Percentiles rank a stretch among this genome's conserved stretches.
Conservation (phyloP, 768 basidiomycete genomes). For the Collybia sordida region DNA sequence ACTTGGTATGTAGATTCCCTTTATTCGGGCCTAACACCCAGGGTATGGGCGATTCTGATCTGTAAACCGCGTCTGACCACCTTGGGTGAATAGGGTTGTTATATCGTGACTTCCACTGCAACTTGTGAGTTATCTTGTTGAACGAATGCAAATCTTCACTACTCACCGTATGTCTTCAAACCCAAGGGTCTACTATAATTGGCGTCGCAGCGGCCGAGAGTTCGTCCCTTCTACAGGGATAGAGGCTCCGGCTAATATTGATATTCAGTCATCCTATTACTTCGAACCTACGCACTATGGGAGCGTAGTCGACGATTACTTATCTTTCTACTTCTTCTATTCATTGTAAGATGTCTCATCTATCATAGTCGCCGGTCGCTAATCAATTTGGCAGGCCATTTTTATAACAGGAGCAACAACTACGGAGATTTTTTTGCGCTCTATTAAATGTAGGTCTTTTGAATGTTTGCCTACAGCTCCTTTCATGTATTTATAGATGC, state of each 20-base stretch:
- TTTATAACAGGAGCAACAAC: slow-evolving; percentile 3
- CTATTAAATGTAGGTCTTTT: slow-evolving; percentile 5
- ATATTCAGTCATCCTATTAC: slow-evolving; percentile 13
- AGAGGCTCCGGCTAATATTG: too few species aligned
- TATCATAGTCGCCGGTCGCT: not conserved
- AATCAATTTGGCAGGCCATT: not conserved
- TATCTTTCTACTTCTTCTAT: slow-evolving; percentile 3
- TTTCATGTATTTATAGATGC: not conserved
- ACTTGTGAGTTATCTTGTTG: not conserved
- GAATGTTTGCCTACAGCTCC: not conserved
- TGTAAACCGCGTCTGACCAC: too few species aligned
- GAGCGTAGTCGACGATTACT: slow-evolving; percentile 9
- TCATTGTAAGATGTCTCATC: not conserved
- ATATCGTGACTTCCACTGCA: not conserved
- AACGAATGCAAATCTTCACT: not conserved
- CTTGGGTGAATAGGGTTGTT: too few species aligned
- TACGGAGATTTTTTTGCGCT: slow-evolving; percentile 4
- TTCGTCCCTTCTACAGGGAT: not conserved
- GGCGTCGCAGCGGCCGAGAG: slow-evolving; percentile 12
- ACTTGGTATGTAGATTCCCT: not conserved
- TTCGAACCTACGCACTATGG: slow-evolving; percentile 19
- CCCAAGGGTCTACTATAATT: slow-evolving; percentile 2
- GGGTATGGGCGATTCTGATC: not conserved
- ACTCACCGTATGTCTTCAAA: not conserved
- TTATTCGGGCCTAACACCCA: slow-evolving; percentile 2